These are phyloP conservation scores for Phytophthora vignae DNA, from an alignment of 352 stramenopile species.

Conservation along the genomic window DNA sequence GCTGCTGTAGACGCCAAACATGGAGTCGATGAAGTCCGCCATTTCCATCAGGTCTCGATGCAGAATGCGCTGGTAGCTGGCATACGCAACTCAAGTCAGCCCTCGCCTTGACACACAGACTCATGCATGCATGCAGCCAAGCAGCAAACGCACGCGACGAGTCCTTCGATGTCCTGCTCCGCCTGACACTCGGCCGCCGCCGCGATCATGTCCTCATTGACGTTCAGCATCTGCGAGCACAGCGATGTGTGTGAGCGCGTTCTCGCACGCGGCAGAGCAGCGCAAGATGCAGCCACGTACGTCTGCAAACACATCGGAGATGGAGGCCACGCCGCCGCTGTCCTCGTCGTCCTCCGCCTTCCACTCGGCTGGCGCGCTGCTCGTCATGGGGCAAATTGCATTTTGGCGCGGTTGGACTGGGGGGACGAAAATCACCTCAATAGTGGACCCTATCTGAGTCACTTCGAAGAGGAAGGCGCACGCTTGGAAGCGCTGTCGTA, in stretches of 20 bases:
- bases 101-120: not conserved
- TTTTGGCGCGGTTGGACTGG: conserved; percentile 22
- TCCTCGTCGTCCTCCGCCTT: conserved; percentile 42
- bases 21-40: conserved; percentile 80
- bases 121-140: not conserved
- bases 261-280: conserved; percentile 1
- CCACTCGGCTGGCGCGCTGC: conserved; percentile 15
- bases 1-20: conserved; percentile 80
- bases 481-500: not conserved
- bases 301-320: conserved; percentile 75
- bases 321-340: conserved; percentile 45
- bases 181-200: conserved; percentile 69
- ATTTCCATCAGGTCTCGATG: conserved; percentile 85
- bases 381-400: conserved; percentile 24
- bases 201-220: conserved; percentile 80
- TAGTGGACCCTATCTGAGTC: conserved; percentile 7
- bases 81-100: conserved; percentile 22
- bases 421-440: conserved; percentile 3
- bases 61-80: conserved; percentile 75
- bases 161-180: conserved; percentile 55
- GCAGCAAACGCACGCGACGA: conserved; percentile 55
- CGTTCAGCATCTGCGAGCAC: conserved; percentile 63
- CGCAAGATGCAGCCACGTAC: conserved; percentile 32
- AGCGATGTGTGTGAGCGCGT: not conserved
- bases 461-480: not conserved